These are phyloP conservation scores for Tephrocybe sp. DNA, from an alignment of 768 basidiomycete species.

Conservation along the genomic window DNA sequence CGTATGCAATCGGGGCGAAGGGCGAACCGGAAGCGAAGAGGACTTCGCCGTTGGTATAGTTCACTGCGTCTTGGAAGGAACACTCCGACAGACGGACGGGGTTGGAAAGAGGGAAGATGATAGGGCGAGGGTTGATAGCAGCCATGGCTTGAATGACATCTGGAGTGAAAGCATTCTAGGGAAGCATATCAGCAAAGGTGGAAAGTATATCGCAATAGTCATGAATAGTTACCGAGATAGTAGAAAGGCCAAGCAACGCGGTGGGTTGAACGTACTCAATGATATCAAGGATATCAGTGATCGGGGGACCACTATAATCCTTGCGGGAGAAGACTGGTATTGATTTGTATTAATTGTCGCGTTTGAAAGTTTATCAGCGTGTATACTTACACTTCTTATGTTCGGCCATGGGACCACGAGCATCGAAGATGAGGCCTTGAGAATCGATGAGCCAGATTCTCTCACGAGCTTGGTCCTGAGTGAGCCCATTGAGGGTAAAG, in stretches of 20 bases:
- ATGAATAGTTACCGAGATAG: slow-evolving; percentile 52
- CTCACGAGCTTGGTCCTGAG: slow-evolving; percentile 70
- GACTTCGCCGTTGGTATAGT: slow-evolving; percentile 67
- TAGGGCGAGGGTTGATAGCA: slow-evolving; percentile 74
- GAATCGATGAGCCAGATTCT: slow-evolving; percentile 85
- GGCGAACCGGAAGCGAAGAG: slow-evolving; percentile 90
- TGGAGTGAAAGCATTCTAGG: slow-evolving; percentile 69
- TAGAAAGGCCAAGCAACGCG: slow-evolving; percentile 87
- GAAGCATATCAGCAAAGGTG: not conserved
- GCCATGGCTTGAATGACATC: slow-evolving; percentile 76
- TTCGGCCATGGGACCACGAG: slow-evolving; percentile 69
- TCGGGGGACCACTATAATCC: slow-evolving; percentile 75
- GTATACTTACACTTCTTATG: slow-evolving; percentile 73
- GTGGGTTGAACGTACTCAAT: slow-evolving; percentile 83
- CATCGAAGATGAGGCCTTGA: slow-evolving; percentile 78
- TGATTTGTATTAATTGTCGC: not conserved
- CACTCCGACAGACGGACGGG: slow-evolving; percentile 81
- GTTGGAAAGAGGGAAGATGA: slow-evolving; percentile 92
- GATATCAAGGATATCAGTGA: slow-evolving; percentile 73
- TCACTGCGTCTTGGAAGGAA: slow-evolving; percentile 73
- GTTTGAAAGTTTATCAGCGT: not conserved
- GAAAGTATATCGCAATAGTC: not conserved
- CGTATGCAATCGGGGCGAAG: slow-evolving; percentile 62
- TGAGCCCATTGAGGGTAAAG: slow-evolving; percentile 78
- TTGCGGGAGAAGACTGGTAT: slow-evolving; percentile 72